Evolutionary conservation across 2,329 filamentous ascomycete genomes (phyloP).

Genomic region (Fusarium nematophilum): DNA sequence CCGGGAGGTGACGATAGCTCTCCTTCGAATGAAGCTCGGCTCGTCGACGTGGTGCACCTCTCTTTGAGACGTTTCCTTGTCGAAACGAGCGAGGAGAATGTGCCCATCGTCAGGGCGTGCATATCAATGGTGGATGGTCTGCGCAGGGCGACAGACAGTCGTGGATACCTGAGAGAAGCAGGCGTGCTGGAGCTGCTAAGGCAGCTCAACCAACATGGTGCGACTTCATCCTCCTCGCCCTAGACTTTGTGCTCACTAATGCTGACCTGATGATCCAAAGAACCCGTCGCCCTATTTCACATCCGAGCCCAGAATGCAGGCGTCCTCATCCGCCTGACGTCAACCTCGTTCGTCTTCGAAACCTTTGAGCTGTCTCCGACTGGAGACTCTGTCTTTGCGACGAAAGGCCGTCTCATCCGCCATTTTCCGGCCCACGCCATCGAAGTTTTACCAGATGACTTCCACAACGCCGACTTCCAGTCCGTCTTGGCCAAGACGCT

Average conservation of each 20-base stretch:
- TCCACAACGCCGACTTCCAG: slow-evolving; percentile 31
- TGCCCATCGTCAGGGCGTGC: background rate
- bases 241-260: background rate
- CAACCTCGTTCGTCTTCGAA: slow-evolving; percentile 15
- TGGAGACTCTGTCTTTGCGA: slow-evolving; percentile 12
- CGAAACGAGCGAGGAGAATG: background rate
- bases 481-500: slow-evolving; percentile 38
- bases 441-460: background rate
- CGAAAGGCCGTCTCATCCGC: slow-evolving; percentile 21
- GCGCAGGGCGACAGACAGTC: background rate
- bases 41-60: slow-evolving; percentile 15
- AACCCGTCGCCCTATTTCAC: slow-evolving; percentile 5
- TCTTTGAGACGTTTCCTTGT: slow-evolving; percentile 15
- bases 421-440: slow-evolving; percentile 22
- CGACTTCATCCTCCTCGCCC: too few relatives aligned
- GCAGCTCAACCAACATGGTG: too few relatives aligned
- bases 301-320: slow-evolving; percentile 30
- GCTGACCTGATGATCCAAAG: background rate
- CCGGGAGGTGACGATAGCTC: slow-evolving; percentile 36
- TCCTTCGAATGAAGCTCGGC: background rate
- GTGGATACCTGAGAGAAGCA: slow-evolving; percentile 8
- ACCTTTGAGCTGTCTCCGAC: slow-evolving; percentile 29
- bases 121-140: slow-evolving; percentile 27
- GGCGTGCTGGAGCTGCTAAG: slow-evolving; percentile 1
- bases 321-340: slow-evolving; percentile 13